These are phyloP conservation scores for Phytophthora pinifolia DNA, from an alignment of 352 stramenopile genomes.

Conservation along the genomic window DNA sequence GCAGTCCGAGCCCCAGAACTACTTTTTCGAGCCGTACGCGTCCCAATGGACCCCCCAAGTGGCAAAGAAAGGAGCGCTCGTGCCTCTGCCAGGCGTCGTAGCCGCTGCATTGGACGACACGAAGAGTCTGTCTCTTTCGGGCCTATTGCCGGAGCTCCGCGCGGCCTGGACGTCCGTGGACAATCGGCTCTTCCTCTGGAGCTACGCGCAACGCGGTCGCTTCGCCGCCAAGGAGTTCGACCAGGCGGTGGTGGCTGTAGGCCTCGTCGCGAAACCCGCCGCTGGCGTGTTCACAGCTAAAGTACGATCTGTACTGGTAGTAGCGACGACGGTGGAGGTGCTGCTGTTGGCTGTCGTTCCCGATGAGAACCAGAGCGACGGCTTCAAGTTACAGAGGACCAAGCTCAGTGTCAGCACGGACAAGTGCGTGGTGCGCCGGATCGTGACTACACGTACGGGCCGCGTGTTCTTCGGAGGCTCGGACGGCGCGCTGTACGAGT, in stretches of 20 bases:
- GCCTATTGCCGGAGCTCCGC: conserved; percentile 89
- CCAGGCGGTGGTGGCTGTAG: conserved; percentile 93
- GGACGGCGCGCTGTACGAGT: conserved; percentile 95
- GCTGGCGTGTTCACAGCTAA: conserved; percentile 92
- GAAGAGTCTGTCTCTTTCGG: conserved; percentile 85
- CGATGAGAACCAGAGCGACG: conserved; percentile 34
- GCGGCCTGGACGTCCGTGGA: conserved; percentile 96
- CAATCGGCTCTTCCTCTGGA: conserved; percentile 94
- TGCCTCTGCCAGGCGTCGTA: conserved; percentile 69
- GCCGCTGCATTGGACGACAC: conserved; percentile 71
- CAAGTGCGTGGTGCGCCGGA: conserved; percentile 91
- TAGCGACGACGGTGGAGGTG: conserved; percentile 95
- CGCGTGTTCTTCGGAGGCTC: conserved; percentile 97
- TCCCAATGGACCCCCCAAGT: conserved; percentile 80
- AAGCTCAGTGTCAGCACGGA: conserved; percentile 93
- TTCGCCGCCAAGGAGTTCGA: conserved; percentile 91
- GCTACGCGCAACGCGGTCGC: conserved; percentile 78
- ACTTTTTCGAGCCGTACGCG: conserved; percentile 88
- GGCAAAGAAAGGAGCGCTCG: conserved; percentile 70
- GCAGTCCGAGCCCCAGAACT: conserved; percentile 87
- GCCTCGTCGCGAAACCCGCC: conserved; percentile 82
- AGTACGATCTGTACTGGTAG: conserved; percentile 94
- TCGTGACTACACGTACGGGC: conserved; percentile 83
- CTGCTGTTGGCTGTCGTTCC: conserved; percentile 91
- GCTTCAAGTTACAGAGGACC: conserved; percentile 71